These are phyloP conservation scores for Reticulascus tulasneorum DNA, from an alignment of 2,329 filamentous ascomycete species.

Conservation along the genomic window DNA sequence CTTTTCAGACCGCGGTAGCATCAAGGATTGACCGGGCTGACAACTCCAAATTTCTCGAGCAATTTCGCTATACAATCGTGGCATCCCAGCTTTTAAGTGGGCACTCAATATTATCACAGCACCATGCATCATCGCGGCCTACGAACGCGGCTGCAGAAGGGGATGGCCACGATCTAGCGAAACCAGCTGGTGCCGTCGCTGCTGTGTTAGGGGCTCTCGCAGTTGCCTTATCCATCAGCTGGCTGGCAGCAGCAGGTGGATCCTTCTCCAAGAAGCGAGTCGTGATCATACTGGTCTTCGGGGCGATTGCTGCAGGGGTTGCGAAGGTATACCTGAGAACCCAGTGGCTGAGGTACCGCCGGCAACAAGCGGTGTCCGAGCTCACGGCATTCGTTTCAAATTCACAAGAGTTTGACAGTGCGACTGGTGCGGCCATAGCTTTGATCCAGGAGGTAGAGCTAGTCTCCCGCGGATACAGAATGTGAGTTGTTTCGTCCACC, in stretches of 20 bases:
- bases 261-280: constrained; percentile 55
- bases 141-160: constrained; percentile 17
- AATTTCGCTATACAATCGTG: constrained; percentile 89
- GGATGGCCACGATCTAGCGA: no score
- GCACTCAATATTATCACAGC: constrained; percentile 50
- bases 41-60: constrained; percentile 81
- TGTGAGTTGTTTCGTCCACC: constrained; percentile 48
- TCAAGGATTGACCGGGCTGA: constrained; percentile 71
- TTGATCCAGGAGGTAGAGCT: constrained; percentile 94
- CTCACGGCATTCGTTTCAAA: constrained; percentile 66
- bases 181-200: constrained; percentile 41
- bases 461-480: constrained; percentile 82
- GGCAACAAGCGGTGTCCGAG: constrained; percentile 68
- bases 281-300: constrained; percentile 38
- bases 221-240: constrained; percentile 69
- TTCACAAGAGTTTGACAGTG: constrained; percentile 77
- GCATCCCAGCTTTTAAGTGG: constrained; percentile 84
- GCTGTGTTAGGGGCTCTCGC: constrained; percentile 63
- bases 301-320: constrained; percentile 51
- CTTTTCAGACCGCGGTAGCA: constrained; percentile 60
- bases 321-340: constrained; percentile 71
- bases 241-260: constrained; percentile 54
- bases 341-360: constrained; percentile 76
- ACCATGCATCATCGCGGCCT: constrained; percentile 18
- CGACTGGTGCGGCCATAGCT: constrained; percentile 69